These are phyloP conservation scores for Fusarium sp. DNA, from an alignment of 2,329 filamentous ascomycete species.

Conservation along the genomic window DNA sequence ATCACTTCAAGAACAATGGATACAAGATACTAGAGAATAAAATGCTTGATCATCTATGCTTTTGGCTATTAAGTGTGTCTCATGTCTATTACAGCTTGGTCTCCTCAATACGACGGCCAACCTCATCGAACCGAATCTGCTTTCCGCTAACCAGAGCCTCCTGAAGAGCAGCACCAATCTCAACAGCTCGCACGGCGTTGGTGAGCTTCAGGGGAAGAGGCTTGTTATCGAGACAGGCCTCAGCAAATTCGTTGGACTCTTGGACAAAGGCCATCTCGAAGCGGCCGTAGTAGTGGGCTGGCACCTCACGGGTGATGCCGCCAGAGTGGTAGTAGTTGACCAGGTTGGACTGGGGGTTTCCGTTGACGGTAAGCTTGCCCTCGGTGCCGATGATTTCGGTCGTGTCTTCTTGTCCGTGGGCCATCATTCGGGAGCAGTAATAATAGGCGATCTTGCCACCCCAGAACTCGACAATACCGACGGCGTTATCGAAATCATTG, in stretches of 20 bases:
- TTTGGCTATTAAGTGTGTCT: background rate
- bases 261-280: conserved; percentile 23
- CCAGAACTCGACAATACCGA: conserved; percentile 70
- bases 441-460: conserved; percentile 70
- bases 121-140: conserved; percentile 26
- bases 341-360: conserved; percentile 24
- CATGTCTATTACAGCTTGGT: conserved; percentile 14
- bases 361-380: conserved; percentile 68
- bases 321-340: conserved; percentile 20
- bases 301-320: conserved; percentile 16
- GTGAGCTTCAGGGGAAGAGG: conserved; percentile 44
- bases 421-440: conserved; percentile 71
- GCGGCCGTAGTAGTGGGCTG: conserved; percentile 22
- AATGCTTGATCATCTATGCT: background rate
- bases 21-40: conserved; percentile 12
- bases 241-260: conserved; percentile 24
- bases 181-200: conserved; percentile 17
- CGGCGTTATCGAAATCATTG: conserved; percentile 46
- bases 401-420: conserved; percentile 70
- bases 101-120: conserved; percentile 23
- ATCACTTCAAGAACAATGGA: conserved; percentile 25
- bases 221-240: conserved; percentile 19
- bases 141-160: conserved; percentile 21
- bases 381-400: conserved; percentile 72
- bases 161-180: conserved; percentile 22